Evolutionary conservation across 352 stramenopile genomes (phyloP).

Genomic region (Elongisporangium senticosum): DNA sequence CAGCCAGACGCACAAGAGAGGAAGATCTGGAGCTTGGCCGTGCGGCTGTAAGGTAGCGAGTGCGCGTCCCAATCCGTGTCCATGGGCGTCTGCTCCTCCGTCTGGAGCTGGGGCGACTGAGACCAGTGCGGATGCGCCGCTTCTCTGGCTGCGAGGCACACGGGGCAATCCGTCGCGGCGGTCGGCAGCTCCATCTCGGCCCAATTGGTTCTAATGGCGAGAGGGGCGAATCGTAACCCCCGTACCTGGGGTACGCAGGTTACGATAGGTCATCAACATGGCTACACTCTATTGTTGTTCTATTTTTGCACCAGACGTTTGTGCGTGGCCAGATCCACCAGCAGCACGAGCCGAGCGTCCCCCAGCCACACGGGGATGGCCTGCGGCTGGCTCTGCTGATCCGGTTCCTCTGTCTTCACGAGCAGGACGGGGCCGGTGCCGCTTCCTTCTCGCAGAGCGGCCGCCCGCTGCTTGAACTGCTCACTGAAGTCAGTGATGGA

Average conservation of each 20-base stretch:
- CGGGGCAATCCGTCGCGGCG: constrained; percentile 7
- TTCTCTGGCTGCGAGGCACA: constrained; percentile 8
- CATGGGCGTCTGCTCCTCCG: background rate
- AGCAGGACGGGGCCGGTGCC: constrained; percentile 45
- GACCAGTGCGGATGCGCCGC: constrained; percentile 1
- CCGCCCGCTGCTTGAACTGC: constrained; percentile 23
- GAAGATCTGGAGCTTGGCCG: constrained; percentile 60
- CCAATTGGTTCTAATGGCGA: too few relatives aligned
- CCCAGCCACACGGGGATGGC: constrained; percentile 57
- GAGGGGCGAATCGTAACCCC: background rate
- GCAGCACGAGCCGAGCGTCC: constrained; percentile 4
- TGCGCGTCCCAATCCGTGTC: background rate
- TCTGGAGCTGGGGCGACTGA: constrained; percentile 3
- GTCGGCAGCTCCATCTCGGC: background rate
- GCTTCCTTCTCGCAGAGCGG: constrained; percentile 21
- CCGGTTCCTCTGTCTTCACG: constrained; percentile 8
- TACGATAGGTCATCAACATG: background rate
- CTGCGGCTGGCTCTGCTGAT: constrained; percentile 5
- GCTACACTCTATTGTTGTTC: background rate
- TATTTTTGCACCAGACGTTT: background rate
- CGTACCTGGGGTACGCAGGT: background rate
- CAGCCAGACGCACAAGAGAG: constrained; percentile 42
- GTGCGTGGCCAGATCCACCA: background rate
- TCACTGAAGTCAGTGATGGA: constrained; percentile 29
- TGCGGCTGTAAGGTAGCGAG: constrained; percentile 36